Evolutionary conservation across 2,329 filamentous ascomycete species (phyloP), one percentile per base, ranked within the genome.

Genomic region (Colletotrichum lentis): DNA sequence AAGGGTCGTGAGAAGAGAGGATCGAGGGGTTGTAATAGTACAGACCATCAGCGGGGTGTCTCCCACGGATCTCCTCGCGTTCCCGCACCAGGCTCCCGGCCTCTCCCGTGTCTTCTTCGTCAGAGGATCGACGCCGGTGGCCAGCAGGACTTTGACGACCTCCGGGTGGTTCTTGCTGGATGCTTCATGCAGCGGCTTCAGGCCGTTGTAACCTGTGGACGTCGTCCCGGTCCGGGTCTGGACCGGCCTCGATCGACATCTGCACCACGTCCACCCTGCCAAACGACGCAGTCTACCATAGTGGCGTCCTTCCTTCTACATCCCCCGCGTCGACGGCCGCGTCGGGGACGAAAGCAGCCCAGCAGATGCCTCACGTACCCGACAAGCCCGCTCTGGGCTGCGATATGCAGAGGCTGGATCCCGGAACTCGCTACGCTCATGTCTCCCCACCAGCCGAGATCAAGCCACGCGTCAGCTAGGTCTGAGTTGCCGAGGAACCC

Each of bases 111-210:
- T 73, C 61, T 76, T 78, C 3, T 59, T 14, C 0, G 75, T 75
- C 5, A 78, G 57, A 0, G 78, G 76, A 44, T 77, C 68, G 1
- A 79, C 77, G 12, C 80, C 80, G 24, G 78, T 77, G 8, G 74
- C 68, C 5, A 82, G 66, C 3, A 82, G 70, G 1, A 73, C 61
- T 18, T 61, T 67, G 4, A 79, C 72, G 37, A 74, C 75, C 6
- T 69, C 69, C 4, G 67, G 58, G 62, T 77, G 74, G 44, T 79
- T 79, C 10, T 69, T 72, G 4, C 6, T 66, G 3, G 78, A 77
- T 6, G 80, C 79, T 27, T 68, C 7, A 59, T 82, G 77, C 1
- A 82, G 65, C 6, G 80, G 77, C n/a, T 70, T 77, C 0, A 72
- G 50, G 0, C 80, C 79, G 20, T 62, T 2, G 7, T 18, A 3